These are phyloP conservation scores for Mucor plumbeus DNA, from an alignment of 371 early-diverging fungal species.

Conservation along the genomic window DNA sequence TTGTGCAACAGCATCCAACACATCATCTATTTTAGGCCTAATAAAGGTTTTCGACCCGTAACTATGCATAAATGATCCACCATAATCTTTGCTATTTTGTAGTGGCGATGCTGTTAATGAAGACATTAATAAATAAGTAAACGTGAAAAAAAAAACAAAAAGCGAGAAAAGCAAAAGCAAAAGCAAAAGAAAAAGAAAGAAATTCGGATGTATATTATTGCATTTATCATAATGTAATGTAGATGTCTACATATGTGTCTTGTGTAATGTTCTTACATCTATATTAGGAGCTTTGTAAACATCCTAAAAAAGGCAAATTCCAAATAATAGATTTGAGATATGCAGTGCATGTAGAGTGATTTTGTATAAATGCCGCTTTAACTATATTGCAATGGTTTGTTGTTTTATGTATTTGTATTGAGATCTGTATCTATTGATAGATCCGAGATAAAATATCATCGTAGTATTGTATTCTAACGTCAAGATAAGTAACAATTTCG, in stretches of 20 bases:
- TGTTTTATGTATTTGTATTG: too few species aligned
- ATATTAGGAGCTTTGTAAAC: conserved; percentile 19
- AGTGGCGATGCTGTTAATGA: neutral
- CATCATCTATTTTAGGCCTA: conserved; percentile 44
- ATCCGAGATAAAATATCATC: too few species aligned
- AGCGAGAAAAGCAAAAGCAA: conserved; percentile 1
- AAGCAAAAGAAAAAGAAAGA: conserved; percentile 4
- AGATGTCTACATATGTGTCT: neutral
- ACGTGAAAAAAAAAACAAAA: neutral
- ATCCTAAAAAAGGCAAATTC: conserved; percentile 19
- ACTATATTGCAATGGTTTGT: too few species aligned
- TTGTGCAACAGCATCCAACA: conserved; percentile 74
- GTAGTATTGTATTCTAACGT: too few species aligned
- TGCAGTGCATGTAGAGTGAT: neutral
- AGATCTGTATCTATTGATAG: too few species aligned
- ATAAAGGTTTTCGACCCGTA: conserved; percentile 54
- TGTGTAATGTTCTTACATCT: neutral
- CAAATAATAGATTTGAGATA: conserved; percentile 8
- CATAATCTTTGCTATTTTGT: conserved; percentile 17
- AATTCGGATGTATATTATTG: neutral
- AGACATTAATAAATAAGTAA: neutral
- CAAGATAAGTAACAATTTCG: too few species aligned
- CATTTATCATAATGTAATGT: neutral
- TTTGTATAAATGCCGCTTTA: neutral
- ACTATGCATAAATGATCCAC: conserved; percentile 55